These are phyloP conservation scores for Vitis hybrid DNA, from an alignment of 177 flowering plant species.

Conservation along the genomic window DNA sequence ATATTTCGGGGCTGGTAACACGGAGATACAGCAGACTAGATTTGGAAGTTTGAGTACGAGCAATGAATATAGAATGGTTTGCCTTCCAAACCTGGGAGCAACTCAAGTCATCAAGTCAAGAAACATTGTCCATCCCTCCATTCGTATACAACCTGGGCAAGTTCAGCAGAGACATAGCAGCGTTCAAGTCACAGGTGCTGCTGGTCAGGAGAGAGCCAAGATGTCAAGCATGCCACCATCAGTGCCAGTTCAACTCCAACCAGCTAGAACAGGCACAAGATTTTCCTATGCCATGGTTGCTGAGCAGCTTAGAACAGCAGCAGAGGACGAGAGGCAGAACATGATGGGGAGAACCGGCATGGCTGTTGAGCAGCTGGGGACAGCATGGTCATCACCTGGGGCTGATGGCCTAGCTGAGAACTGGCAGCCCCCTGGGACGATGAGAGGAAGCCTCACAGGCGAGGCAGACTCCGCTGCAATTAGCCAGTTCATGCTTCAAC, in stretches of 20 bases:
- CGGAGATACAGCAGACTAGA: slow-evolving; percentile 30
- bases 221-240: neutral
- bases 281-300: too few species aligned
- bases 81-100: slow-evolving; percentile 6
- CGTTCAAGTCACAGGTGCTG: neutral
- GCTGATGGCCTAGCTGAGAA: neutral
- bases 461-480: slow-evolving; percentile 4
- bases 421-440: neutral
- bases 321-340: neutral
- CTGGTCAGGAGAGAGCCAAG: neutral
- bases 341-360: too few species aligned
- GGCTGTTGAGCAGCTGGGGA: neutral
- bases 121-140: neutral
- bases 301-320: neutral
- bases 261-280: neutral
- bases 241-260: neutral
- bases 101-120: neutral
- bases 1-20: slow-evolving; percentile 13
- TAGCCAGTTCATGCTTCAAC: neutral
- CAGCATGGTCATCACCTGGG: neutral
- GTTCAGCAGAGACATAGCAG: neutral
- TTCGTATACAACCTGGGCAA: neutral
- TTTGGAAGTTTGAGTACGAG: slow-evolving; percentile 16
- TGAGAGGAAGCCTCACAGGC: slow-evolving; percentile 3
- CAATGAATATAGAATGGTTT: slow-evolving; percentile 25